Evolutionary conservation across 2,329 filamentous ascomycete genomes (phyloP), one percentile per base, ranked within the genome.

Genomic region (Pyricularia grisea): DNA sequence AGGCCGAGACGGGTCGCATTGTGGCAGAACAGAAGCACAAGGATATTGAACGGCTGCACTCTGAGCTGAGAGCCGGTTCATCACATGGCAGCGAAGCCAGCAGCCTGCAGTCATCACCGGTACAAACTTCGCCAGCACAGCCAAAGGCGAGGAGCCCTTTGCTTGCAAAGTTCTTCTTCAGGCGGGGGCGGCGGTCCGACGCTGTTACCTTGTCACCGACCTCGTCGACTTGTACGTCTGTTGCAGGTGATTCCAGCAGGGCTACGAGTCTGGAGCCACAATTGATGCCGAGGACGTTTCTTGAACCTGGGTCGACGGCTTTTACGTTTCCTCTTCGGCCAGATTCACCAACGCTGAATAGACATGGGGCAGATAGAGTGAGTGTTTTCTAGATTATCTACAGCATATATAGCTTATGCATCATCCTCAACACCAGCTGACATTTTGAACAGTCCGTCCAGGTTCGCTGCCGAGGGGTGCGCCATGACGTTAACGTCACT

Each of bases 301-400:
- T 30, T 70, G 73, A 60, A 50, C 68, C 17, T 31, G 68, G 67
- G 64, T 68, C 65, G 67, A 28, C 27, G 25, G 27, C 66, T 2
- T 55, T 55, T 28, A 28, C 66, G 17, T 67, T 68, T 36, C 68
- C 68, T 67, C 30, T 82, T 58, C 81, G 83, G 67, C 89, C 84
- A 63, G 92, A 96, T 81, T 92, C 92, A 27, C 93, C 93, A 1
- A 83, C 90, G 11, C 93, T 92, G 68, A 92, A 92, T 17, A 90
- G 91, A 70, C 96, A 96, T 79, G 87, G 90, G 71, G 90, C 89
- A 65, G 91, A 94, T 75, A 84, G 93, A 73, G 89, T 91, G 79
- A 83, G 88, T 72, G 27, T 27, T 30, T 30, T n/a, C 31, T 27
- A 23, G 10, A 42, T 65, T 30, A 4, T n/a, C 10, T 23, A 66